Evolutionary conservation across 148 eudicot species (phyloP), one percentile per base, ranked within the genome.

Genomic region (Heliamphora exappendiculata): DNA sequence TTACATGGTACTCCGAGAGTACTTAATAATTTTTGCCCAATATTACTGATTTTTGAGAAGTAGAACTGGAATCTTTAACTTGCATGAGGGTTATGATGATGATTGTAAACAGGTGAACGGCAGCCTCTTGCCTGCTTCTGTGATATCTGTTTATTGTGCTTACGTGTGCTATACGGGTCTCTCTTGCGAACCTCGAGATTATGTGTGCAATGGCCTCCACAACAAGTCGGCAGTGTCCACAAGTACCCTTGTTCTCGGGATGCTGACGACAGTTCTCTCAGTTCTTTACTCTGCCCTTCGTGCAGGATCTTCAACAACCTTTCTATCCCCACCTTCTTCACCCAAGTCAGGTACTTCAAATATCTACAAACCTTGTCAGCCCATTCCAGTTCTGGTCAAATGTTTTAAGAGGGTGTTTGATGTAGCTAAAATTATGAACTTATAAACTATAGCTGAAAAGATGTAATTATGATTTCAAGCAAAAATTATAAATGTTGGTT

Each of bases 211-310:
- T 64, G 91, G 94, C 26, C 89, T 95, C 33, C 91, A 89, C 74
- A 84, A 84, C 75, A 87, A 84, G 82, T 83, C 97, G 78, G 97
- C 86, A 29, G 94, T 92, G 41, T 72, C 96, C 53, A 78, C 80
- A 20, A 55, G 94, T 81, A 95, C 96, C 72, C 96, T 95, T 77
- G 34, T 95, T 75, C 96, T 95, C 36, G 99, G 99, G 79, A 83
- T 95, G 97, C 87, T 95, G 64, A 95, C 97, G 41, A 95, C 99
- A 6, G 90, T 95, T 69, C 91, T 95, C 28, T 95, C 99, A 7
- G 94, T 95, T 77, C 80, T 95, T 49, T 95, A 95, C 85, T 95
- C 99, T 66, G 99, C 99, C 66, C 88, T 95, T 76, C 99, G 99
- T 78, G 99, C 99, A 42, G 99, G 99, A 76, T 95, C 99, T 50